Percentiles rank a stretch among this genome's conserved stretches.
phyloP scores from a whole-genome alignment of 352 stramenopile genomes.

The Pythium oligandrum region DNA sequence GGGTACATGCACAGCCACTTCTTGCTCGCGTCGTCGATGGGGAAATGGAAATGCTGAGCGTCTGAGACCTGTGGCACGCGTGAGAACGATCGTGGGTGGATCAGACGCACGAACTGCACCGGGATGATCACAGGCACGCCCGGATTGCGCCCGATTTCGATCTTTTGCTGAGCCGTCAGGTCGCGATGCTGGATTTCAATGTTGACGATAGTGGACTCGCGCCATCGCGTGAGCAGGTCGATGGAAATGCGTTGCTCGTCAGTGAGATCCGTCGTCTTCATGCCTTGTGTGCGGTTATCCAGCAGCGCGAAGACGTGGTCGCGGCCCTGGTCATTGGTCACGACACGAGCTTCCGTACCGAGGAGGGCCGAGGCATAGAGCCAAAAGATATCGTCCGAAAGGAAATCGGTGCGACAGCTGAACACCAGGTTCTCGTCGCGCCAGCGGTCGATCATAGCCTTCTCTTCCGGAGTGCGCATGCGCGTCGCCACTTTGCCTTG shows the following conservation, averaged over 20 bases:
- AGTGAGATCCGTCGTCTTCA: constrained; percentile 16
- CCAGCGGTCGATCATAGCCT: constrained; percentile 63
- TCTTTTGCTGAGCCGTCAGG: constrained; percentile 3
- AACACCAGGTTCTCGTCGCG: constrained; percentile 84
- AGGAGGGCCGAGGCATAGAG: constrained; percentile 91
- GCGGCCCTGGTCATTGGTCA: constrained; percentile 98
- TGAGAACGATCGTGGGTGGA: constrained; percentile 64
- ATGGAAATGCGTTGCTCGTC: constrained; percentile 41
- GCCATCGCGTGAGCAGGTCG: constrained; percentile 72
- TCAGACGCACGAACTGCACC: constrained; percentile 46
- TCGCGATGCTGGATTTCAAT: constrained; percentile 71
- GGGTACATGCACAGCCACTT: background rate
- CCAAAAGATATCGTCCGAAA: constrained; percentile 98
- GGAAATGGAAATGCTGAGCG: constrained; percentile 47
- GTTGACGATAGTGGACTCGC: constrained; percentile 62
- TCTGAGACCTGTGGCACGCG: constrained; percentile 54
- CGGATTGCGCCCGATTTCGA: constrained; percentile 1
- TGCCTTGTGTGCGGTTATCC: constrained; percentile 24
- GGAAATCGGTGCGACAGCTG: constrained; percentile 75
- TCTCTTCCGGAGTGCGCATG: constrained; percentile 45
- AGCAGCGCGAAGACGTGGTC: constrained; percentile 89
- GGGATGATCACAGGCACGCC: constrained; percentile 25
- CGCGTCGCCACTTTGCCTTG: constrained; percentile 48
- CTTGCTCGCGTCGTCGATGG: constrained; percentile 2
- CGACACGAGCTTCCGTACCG: constrained; percentile 57